These are phyloP conservation scores for Mortierella sp. DNA, from an alignment of 371 early-diverging fungal species.

Conservation along the genomic window DNA sequence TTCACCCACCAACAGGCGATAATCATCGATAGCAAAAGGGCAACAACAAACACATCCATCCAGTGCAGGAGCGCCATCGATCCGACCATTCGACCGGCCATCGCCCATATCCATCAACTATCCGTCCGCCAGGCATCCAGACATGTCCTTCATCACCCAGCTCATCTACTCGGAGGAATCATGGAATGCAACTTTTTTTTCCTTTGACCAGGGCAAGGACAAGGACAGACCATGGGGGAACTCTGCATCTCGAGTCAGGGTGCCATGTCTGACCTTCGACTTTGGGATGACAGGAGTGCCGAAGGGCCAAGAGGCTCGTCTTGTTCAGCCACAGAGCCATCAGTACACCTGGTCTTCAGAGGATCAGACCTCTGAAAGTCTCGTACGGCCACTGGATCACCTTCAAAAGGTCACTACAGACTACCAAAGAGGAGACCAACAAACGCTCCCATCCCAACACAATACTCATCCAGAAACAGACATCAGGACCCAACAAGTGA, in stretches of 20 bases:
- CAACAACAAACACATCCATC: constrained; percentile 5
- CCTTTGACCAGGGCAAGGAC: neutral
- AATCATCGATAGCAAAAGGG: neutral
- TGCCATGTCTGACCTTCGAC: neutral
- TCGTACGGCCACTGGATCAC: neutral
- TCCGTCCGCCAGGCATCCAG: neutral
- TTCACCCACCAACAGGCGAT: neutral
- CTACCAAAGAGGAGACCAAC: neutral
- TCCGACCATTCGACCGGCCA: constrained; percentile 10
- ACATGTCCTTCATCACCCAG: neutral
- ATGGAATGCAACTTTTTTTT: neutral
- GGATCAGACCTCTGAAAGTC: neutral
- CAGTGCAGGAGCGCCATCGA: neutral
- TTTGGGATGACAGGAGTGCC: neutral
- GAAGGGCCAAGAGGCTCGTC: neutral
- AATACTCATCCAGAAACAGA: constrained; percentile 7
- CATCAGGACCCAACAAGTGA: neutral
- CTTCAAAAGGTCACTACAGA: neutral
- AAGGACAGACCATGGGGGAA: constrained; percentile 14
- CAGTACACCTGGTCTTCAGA: neutral
- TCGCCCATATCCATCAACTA: neutral
- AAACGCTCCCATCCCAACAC: neutral
- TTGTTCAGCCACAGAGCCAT: neutral
- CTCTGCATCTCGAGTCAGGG: constrained; percentile 8
- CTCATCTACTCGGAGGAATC: neutral